These are phyloP conservation scores for Myriosclerotinia curreyana DNA, from an alignment of 2,329 filamentous ascomycete genomes.

Conservation along the genomic window DNA sequence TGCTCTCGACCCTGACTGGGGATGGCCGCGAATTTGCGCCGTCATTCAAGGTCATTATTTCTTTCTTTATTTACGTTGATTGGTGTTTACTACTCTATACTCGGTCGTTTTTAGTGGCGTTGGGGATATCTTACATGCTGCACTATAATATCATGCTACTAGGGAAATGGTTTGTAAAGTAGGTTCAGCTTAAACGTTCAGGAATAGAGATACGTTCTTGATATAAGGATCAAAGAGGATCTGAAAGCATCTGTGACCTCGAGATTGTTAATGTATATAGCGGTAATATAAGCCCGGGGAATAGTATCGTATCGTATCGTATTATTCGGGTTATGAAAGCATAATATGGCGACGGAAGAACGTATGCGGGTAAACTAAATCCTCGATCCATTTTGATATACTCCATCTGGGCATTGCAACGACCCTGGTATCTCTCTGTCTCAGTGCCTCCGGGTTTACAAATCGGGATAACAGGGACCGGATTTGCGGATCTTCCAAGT, in stretches of 20 bases:
- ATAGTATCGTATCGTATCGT: background rate
- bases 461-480: background rate
- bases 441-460: background rate
- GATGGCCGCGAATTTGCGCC: slow-evolving; percentile 26
- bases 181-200: slow-evolving; percentile 27
- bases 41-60: slow-evolving; percentile 25
- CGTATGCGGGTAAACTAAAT: background rate
- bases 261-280: background rate
- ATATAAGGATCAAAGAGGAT: background rate
- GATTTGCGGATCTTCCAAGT: background rate
- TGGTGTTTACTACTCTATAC: slow-evolving; percentile 33
- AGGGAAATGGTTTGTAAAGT: slow-evolving; percentile 31
- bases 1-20: background rate
- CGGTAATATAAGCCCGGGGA: background rate
- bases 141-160: slow-evolving; percentile 18
- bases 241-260: background rate
- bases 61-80: slow-evolving; percentile 30
- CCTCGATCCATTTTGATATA: background rate
- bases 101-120: slow-evolving; percentile 35
- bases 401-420: background rate
- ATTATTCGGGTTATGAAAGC: background rate
- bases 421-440: background rate
- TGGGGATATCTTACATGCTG: slow-evolving; percentile 23
- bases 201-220: slow-evolving; percentile 32
- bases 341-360: background rate